Evolutionary conservation across 2,329 filamentous ascomycete genomes (phyloP), one percentile per base, ranked within the genome.

Genomic region (Cercospora zeae-maydis): DNA sequence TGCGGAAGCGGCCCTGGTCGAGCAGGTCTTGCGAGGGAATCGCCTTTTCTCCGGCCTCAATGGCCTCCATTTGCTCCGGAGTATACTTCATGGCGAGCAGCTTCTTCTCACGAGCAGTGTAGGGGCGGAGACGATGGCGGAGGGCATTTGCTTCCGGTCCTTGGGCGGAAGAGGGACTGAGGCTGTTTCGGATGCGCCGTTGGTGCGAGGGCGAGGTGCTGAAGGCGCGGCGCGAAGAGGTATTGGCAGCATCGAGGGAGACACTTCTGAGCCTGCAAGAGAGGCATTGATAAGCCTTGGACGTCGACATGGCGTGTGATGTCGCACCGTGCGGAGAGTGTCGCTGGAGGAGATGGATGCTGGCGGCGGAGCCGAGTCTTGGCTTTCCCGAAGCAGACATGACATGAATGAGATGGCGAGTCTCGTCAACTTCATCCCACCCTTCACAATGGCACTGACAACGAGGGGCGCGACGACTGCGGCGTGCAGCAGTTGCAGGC

Each of bases 21-120:
- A 88, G 82, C 74, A 97, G 75, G 76, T 98, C 91, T 68, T 86
- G 81, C 9, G 88, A 80, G 73, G 89, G 83, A 75, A 97, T 87
- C 68, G 89, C 86, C 65, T 84, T 80, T 78, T 97, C 93, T 71
- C 89, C 92, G 53, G 90, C 89, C 78, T 90, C 83, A 74, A 98
- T 86, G 62, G 92, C 91, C 61, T 86, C 86, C 70, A 96, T 82
- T 79, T 98, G 93, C 75, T 89, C 86, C 14, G 88, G 83, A 0
- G 91, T 90, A 81, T 96, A 98, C 70, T 84, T 84, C 72, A 85
- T 78, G 63, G 78, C 77, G 62, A 96, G 82, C 19, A 78, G 72
- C 63, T 82, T 81, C 72, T 86, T 84, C 73, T 95, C 88, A 67
- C 87, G 82, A 42, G 82, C 78, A 13, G 86, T 86, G 79, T 92